Conservation (phyloP, 2,329 filamentous ascomycete species). For the Aureobasidium leucospermi region DNA sequence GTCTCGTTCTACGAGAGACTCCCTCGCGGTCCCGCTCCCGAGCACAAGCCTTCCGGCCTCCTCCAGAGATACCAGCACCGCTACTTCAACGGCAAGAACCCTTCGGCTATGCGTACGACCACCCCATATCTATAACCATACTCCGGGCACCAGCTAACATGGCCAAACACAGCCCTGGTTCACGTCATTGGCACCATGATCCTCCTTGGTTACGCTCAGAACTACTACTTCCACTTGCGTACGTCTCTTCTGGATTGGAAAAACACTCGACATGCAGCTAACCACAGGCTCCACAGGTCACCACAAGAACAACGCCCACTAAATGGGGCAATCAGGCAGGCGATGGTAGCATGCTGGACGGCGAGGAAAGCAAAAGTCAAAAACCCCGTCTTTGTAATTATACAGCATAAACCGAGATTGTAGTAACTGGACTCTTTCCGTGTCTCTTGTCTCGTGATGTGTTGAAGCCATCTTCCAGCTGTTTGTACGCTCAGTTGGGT, state of each 20-base stretch:
- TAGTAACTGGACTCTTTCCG: background rate
- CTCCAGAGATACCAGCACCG: conserved; percentile 76
- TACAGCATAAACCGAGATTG: conserved; percentile 11
- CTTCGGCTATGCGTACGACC: conserved; percentile 75
- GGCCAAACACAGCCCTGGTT: conserved; percentile 61
- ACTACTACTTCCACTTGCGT: conserved; percentile 99
- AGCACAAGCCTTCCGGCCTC: conserved; percentile 72
- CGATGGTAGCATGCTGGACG: conserved; percentile 2
- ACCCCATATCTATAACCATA: background rate
- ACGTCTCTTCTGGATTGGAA: conserved; percentile 38
- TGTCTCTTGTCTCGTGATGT: background rate
- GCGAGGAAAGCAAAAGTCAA: background rate
- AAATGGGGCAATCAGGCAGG: conserved; percentile 29
- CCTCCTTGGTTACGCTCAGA: conserved; percentile 83
- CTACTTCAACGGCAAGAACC: conserved; percentile 87
- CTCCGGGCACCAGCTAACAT: background rate
- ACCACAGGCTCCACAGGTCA: conserved; percentile 57
- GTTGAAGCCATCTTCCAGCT: background rate
- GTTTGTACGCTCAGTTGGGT: too few relatives aligned
- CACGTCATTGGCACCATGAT: conserved; percentile 76
- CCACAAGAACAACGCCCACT: conserved; percentile 99
- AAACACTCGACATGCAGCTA: conserved; percentile 19
- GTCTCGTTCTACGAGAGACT: conserved; percentile 99
- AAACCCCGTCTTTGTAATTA: conserved; percentile 12
- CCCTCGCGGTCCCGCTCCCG: conserved; percentile 82